Base-by-base conservation (phyloP, 345 rosid genomes). In the Rhodomyrtus tomentosa region DNA sequence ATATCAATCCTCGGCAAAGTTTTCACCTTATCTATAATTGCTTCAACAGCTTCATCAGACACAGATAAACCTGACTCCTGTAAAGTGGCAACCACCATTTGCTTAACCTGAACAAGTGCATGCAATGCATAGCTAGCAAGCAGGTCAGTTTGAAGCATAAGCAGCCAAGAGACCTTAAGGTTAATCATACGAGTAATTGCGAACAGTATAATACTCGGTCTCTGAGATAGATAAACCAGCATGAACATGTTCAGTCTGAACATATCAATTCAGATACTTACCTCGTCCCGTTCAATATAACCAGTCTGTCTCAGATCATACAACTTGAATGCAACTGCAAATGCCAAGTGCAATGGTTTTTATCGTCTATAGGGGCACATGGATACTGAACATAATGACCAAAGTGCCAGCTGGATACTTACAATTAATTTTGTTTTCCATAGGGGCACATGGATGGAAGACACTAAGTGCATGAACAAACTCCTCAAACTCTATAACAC, bases 261-360 rank as follows among this genome's bases (percentile, higher is more conserved):
- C 82, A 72, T 73, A 68, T 32, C 76, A 68, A 76, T 53, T 82
- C 42, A 27, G 45, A 81, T 82, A 42, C 84, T 56, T 85, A 94
- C 96, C 93, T 95, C 98, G 62, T 95, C 94, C 62, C 99, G 91
- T 86, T 95, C 98, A 16, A 96, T 96, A 87, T 91, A 96, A 48
- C 99, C 99, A 89, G 95, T 98, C 85, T 92, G 96, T 89, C 94
- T 95, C 58, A 94, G 93, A 91, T 96, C 99, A 62, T 96, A 96
- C 50, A 96, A 88, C 91, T 92, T 96, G 86, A 96, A 96, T 7
- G 98, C 92, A 94, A 96, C 99, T 95, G 98, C 91, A 91, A 81
- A 83, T 2, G 7, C 10, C 4, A 54, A 82, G 52, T 50, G 81
- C 81, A 49, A 85, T 74, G 81, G 53, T 53, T 51, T 51, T 82